Evolutionary conservation across 768 basidiomycete species (phyloP), one percentile per base, ranked within the genome.

Genomic region (Macrolepiota albuminosa): DNA sequence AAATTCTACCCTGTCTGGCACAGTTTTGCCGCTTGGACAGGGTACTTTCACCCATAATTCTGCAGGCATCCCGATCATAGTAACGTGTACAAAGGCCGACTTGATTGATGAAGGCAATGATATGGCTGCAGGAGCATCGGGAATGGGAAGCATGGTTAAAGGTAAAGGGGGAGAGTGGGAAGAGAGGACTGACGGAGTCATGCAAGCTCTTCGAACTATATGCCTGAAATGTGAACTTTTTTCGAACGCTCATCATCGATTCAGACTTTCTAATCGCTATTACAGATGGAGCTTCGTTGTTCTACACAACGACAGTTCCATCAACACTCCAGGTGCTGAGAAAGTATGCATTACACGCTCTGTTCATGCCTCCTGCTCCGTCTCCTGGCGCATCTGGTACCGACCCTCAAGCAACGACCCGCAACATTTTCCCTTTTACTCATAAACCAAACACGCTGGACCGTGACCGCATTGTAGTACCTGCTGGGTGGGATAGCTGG

Each of bases 401-500:
- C 0, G 88, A 91, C 45, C 80, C 87, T 8, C 83, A 86, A 37
- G 81, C 84, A 4, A 85, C 88, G 6, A 75, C 78, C 31, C 85
- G 88, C 42, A 91, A 92, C 66, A 84, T 87, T 1, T 97, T 98
- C 74, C 88, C 93, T 0, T 98, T 97, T 73, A 75, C 80, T 3
- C 84, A 92, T 57, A 88, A 90, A 64, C 89, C 97, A 1, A 98
- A 98, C 69, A 89, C 91, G 0, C 78, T 98, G 49, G 97, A 98
- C 70, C 86, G 97, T 36, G 95, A 98, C 68, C 87, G 85, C 13
- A 88, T 98, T 54, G 84, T 97, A 47, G 86, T 98, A 6, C 97
- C 96, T 1, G 84, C 93, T 2, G 97, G 97, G 1, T 99, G 97
- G 97, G 97, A 98, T 69, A 93, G 91, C 64, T 97, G 93, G 91